Percentiles rank a stretch among this genome's conserved stretches.
These are phyloP conservation scores for Tremellales sp. DNA, from an alignment of 1,284 basidiomycete species.

Conservation along the genomic window DNA sequence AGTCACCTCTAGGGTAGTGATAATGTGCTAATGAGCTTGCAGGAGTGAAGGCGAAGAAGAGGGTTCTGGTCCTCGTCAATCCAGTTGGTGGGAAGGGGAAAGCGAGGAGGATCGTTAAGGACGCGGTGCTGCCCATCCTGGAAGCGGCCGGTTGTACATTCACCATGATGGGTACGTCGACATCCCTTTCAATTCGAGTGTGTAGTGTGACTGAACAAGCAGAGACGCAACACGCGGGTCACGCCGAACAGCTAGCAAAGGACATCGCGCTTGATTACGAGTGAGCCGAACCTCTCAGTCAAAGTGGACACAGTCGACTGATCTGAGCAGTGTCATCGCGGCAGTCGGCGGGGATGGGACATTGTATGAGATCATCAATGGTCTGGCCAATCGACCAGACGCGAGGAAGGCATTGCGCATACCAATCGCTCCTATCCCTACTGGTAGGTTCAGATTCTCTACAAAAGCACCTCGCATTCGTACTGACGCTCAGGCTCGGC, in stretches of 20 bases:
- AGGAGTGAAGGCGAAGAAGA: slow-evolving; percentile 56
- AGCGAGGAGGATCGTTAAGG: slow-evolving; percentile 59
- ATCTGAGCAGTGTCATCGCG: slow-evolving; percentile 58
- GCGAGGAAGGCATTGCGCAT: slow-evolving; percentile 66
- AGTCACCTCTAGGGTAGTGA: neutral
- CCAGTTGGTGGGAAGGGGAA: slow-evolving; percentile 83
- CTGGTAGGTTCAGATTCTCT: slow-evolving; percentile 57
- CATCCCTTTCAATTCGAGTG: neutral
- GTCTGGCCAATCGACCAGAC: slow-evolving; percentile 69
- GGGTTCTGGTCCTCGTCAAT: slow-evolving; percentile 75
- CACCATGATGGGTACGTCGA: slow-evolving; percentile 59
- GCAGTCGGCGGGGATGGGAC: slow-evolving; percentile 86
- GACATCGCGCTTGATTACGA: slow-evolving; percentile 65
- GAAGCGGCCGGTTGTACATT: slow-evolving; percentile 67
- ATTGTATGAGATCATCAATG: slow-evolving; percentile 88
- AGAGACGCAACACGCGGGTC: slow-evolving; percentile 70
- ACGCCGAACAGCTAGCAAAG: slow-evolving; percentile 69
- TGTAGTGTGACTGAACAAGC: slow-evolving; percentile 1
- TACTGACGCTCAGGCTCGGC: slow-evolving; percentile 41
- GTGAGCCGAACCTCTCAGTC: slow-evolving; percentile 33
- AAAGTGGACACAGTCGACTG: neutral
- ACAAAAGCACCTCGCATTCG: neutral
- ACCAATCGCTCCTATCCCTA: slow-evolving; percentile 81
- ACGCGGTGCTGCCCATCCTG: slow-evolving; percentile 72
- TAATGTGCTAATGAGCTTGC: neutral